Base-by-base conservation (phyloP, 1,139 yeast genomes). In the Lodderomyces beijingensis region DNA sequence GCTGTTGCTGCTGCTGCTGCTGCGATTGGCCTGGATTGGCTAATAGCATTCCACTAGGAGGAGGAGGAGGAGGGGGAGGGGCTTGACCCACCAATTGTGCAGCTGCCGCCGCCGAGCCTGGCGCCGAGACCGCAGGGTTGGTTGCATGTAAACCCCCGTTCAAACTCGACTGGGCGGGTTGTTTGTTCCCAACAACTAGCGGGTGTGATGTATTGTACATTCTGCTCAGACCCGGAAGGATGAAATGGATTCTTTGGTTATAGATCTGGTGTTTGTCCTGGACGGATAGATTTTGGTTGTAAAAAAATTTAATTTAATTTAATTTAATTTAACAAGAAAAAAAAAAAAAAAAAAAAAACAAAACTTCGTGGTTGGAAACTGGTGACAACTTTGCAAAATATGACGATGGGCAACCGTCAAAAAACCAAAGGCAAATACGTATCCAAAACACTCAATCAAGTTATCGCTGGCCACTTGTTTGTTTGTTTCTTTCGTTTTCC, bases 171-270 rank as follows among this genome's bases (percentile, higher is more conserved):
- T 34, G 36, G 5, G 30, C 38, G 10, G 34, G 42, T 25, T 39
- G 44, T 21, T 41, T 40, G 19, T 35, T 33, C 5, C 43, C 43
- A 23, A 41, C 37, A 13, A 39, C 39, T 13, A 42, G 36, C 19
- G 41, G 33, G 21, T 36, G 37, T 24, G 34, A 27, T 33, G 45
- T 27, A 28, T 30, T 33, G 25, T 42, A 42, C 45, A 42, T 41
- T 19, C 9, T 19, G 21, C 7, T n/a, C n/a, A n/a, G n/a, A n/a
- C n/a, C n/a, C n/a, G n/a, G n/a, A n/a, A n/a, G n/a, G n/a, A n/a
- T n/a, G n/a, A n/a, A n/a, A n/a, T n/a, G n/a, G n/a, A n/a, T n/a
- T n/a, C n/a, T n/a, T n/a, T n/a, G n/a, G n/a, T n/a, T n/a, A n/a
- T n/a, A n/a, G n/a, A n/a, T n/a, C n/a, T n/a, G n/a, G n/a, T n/a